Conservation (phyloP, 371 early-diverging fungal genomes). For the Syncephalastrum contaminatum region DNA sequence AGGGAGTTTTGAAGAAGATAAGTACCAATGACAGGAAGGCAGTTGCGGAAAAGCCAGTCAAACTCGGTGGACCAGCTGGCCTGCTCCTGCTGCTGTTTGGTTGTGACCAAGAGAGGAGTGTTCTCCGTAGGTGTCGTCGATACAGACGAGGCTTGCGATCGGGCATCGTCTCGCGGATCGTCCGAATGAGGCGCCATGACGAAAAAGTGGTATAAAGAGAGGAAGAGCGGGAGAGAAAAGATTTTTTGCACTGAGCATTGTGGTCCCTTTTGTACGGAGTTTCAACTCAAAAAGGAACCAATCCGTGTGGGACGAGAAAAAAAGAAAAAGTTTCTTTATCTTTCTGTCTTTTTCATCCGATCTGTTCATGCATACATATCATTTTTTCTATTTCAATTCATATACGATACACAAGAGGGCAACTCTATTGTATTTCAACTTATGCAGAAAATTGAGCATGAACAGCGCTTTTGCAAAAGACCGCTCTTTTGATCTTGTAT, state of each 20-base stretch:
- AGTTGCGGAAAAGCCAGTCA: constrained; percentile 47
- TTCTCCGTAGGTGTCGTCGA: constrained; percentile 14
- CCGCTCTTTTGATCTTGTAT: neutral
- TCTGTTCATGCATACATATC: no score
- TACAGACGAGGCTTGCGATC: constrained; percentile 8
- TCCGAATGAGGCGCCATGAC: neutral
- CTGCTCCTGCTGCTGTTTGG: constrained; percentile 10
- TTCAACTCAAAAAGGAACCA: no score
- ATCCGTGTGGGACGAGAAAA: neutral
- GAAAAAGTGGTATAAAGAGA: neutral
- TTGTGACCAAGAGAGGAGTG: constrained; percentile 8
- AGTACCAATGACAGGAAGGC: constrained; percentile 61
- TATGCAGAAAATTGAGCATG: neutral
- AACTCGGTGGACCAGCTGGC: constrained; percentile 23
- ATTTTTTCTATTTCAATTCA: no score
- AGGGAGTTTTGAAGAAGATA: constrained; percentile 67
- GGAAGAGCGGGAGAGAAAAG: neutral
- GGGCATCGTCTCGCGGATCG: neutral
- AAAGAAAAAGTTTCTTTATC: neutral
- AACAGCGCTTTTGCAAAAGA: neutral
- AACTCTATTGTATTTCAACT: neutral
- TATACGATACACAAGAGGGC: no score
- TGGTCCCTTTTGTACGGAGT: no score
- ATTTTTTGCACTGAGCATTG: no score
- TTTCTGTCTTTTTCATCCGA: no score